Evolutionary conservation across 1,284 basidiomycete genomes (phyloP).

Genomic region (Puccinia triticina): DNA sequence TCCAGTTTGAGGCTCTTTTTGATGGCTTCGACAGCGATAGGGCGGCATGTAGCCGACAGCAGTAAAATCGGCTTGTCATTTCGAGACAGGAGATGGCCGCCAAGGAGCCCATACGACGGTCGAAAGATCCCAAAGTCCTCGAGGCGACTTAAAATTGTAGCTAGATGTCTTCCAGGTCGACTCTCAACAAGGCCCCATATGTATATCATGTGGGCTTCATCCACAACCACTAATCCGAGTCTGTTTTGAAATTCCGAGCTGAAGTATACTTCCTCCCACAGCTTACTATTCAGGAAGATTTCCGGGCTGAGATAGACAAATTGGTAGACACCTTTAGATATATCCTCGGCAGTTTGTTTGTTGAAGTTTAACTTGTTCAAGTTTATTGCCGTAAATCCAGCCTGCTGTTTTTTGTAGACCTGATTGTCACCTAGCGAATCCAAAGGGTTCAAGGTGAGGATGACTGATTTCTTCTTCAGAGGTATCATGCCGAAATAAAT

Average conservation of each 20-base stretch:
- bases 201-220: no score
- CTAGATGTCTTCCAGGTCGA: no score
- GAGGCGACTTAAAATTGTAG: no score
- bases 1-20: background rate
- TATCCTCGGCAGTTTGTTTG: background rate
- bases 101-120: slow-evolving; percentile 19
- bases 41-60: slow-evolving; percentile 4
- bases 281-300: no score
- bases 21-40: slow-evolving; percentile 21
- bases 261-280: no score
- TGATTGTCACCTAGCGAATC: slow-evolving; percentile 13
- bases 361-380: no score
- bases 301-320: slow-evolving; percentile 16
- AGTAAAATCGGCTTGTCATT: no score
- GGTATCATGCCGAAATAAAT: background rate
- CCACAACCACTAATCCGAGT: no score
- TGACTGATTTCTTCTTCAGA: background rate
- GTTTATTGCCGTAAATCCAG: no score
- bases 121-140: slow-evolving; percentile 27
- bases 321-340: background rate
- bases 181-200: no score
- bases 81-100: background rate
- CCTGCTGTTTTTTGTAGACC: no score
- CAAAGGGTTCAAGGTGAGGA: background rate
- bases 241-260: no score